Conservation (phyloP, 768 basidiomycete species). For the Mycena crocata region DNA sequence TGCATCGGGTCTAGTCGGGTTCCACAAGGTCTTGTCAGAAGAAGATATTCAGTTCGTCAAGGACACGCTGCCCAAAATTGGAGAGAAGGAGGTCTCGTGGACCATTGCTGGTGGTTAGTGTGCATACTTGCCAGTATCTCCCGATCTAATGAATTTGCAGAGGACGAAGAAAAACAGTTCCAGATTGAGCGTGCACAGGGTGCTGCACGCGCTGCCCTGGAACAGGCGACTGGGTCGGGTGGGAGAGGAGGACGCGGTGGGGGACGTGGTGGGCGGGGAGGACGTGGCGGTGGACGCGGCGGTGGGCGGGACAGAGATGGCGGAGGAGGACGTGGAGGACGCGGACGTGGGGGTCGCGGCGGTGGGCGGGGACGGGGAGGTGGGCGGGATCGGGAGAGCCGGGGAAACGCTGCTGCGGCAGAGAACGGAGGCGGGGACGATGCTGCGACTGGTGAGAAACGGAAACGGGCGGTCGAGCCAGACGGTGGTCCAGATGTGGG, state of each 20-base stretch:
- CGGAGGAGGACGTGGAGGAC: slow-evolving; percentile 49
- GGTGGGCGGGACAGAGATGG: slow-evolving; percentile 51
- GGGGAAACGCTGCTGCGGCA: slow-evolving; percentile 34
- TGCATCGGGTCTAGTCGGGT: slow-evolving; percentile 64
- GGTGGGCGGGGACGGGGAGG: slow-evolving; percentile 45
- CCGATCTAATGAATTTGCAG: slow-evolving; percentile 46
- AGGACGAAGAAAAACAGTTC: slow-evolving; percentile 79
- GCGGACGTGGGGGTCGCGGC: slow-evolving; percentile 47
- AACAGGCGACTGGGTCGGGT: slow-evolving; percentile 43
- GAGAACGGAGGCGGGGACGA: slow-evolving; percentile 43
- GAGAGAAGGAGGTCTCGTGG: slow-evolving; percentile 76
- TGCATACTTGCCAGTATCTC: slow-evolving; percentile 5
- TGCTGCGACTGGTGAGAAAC: slow-evolving; percentile 74
- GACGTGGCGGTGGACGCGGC: slow-evolving; percentile 58
- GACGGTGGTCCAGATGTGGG: slow-evolving; percentile 82
- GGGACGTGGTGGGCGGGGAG: slow-evolving; percentile 60
- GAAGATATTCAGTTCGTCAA: slow-evolving; percentile 80
- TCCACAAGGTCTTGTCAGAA: slow-evolving; percentile 75
- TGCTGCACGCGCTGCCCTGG: slow-evolving; percentile 67
- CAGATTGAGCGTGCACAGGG: slow-evolving; percentile 80
- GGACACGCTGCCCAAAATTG: slow-evolving; percentile 72
- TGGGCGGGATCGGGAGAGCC: slow-evolving; percentile 42
- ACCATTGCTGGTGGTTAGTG: slow-evolving; percentile 67
- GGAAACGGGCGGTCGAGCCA: slow-evolving; percentile 81
- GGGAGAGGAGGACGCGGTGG: slow-evolving; percentile 45